Conservation (phyloP, 352 stramenopile genomes). For the Thraustotheca clavata region DNA sequence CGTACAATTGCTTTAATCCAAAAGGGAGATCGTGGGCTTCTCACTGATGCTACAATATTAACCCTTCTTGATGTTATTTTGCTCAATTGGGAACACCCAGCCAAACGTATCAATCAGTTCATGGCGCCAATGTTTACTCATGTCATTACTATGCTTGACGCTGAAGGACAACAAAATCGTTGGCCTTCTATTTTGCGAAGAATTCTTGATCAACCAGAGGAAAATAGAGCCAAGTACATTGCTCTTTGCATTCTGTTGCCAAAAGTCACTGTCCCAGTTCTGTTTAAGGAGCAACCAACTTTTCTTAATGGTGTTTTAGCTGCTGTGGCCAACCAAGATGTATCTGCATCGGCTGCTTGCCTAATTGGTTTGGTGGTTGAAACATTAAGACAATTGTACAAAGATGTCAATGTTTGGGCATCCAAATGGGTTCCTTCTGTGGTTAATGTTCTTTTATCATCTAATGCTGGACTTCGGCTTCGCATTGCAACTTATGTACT, state of each 20-base stretch:
- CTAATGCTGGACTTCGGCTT: slow-evolving; percentile 40
- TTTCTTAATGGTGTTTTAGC: slow-evolving; percentile 50
- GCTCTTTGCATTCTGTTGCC: slow-evolving; percentile 47
- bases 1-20: slow-evolving; percentile 44
- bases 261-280: slow-evolving; percentile 13
- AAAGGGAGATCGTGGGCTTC: not conserved
- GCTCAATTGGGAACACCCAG: slow-evolving; percentile 78
- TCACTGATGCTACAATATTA: slow-evolving; percentile 34
- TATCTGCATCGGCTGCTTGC: slow-evolving; percentile 51
- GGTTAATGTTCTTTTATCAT: slow-evolving; percentile 39
- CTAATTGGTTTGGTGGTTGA: slow-evolving; percentile 70
- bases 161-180: slow-evolving; percentile 23
- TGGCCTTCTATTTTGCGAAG: slow-evolving; percentile 30
- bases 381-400: slow-evolving; percentile 5
- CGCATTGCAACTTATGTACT: slow-evolving; percentile 70
- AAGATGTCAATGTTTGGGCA: slow-evolving; percentile 31
- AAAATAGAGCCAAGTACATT: slow-evolving; percentile 64
- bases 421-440: slow-evolving; percentile 50
- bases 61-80: slow-evolving; percentile 48
- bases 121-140: slow-evolving; percentile 75
- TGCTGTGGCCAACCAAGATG: slow-evolving; percentile 61
- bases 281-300: slow-evolving; percentile 37
- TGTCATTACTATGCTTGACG: slow-evolving; percentile 47
- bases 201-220: slow-evolving; percentile 45
- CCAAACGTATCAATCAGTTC: slow-evolving; percentile 81